Base-by-base conservation (phyloP, 345 rosid genomes). In the Citrus hindsii region DNA sequence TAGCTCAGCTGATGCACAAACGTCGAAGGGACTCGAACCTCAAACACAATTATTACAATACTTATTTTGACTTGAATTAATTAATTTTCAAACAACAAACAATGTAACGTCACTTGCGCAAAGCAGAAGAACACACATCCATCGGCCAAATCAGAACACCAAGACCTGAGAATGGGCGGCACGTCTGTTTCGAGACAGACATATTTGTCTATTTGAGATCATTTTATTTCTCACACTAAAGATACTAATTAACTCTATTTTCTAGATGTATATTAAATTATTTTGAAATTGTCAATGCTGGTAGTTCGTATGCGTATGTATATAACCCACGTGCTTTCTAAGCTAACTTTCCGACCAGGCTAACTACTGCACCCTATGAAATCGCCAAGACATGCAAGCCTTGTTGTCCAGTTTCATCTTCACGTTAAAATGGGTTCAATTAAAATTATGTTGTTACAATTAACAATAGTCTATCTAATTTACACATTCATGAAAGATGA, bases 281-380 rank as follows among this genome's bases (percentile, higher is more conserved):
- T 35, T 46, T 42, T 35, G 25, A 70, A 83, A 69, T 48, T 60
- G 56, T 30, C 35, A 62, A 68, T 58, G 35, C 18, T 58, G 25
- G 7, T 51, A 4, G 18, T 5, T 51, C 56, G 21, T 10, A 10
- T 10, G 9, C 27, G 19, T 24, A 10, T 61, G 21, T 25, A 61
- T 1, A 25, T 61, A 40, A 46, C 60, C 55, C 79, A 68, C 40
- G 14, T 76, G 58, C 58, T 37, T 71, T 40, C 37, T 38, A 59
- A 69, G 78, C 87, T 61, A 82, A 77, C 83, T 32, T n/a, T 58
- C 82, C 88, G 83, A 80, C 90, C 83, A 83, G 48, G 37, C 72
- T 51, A 72, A 24, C 77, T 4, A 33, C 48, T 66, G n/a, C 25
- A 9, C 56, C 48, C 37, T 66, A 53, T 38, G 58, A 64, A 55